Evolutionary conservation across 192 early-diverging fungal species (phyloP), one percentile per base, ranked within the genome.

Genomic region (Podila verticillata): DNA sequence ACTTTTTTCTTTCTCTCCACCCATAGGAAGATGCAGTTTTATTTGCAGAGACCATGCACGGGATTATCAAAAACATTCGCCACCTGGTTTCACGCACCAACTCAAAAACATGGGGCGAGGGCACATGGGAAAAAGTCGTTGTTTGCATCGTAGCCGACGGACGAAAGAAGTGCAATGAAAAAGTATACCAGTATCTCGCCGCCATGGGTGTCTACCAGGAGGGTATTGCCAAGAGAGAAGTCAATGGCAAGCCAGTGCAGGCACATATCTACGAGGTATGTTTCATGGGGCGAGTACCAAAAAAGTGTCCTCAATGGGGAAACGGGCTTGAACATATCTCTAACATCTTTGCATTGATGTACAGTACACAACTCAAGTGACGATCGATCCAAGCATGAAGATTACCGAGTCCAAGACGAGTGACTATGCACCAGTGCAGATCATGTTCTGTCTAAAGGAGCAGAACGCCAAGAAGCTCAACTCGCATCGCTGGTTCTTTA

Each of bases 381-480:
- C 84, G 36, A 81, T 95, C 34, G 91, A 94, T 68, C 78, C 84
- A 9, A 85, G 89, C 58, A 87, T 89, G 84, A 88, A 90, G 62
- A 84, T 95, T 71, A 84, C 67, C 15, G 59, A 71, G 60, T 79
- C 75, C 26, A 79, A 79, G 31, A 57, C 75, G 34, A 79, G 75
- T 19, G 75, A 79, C 58, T 83, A 83, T 61, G 90, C 89, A 3
- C 91, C 91, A 32, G 87, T 92, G 30, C 93, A 93, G 81, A 87
- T 88, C 31, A 83, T 95, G 68, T 95, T 95, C 72, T 90, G 91
- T 70, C 72, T 95, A 13, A 95, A 95, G 82, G 94, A 95, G 81
- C 90, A 93, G 73, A 95, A 95, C 71, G 89, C 89, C 15, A 95
- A 91, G 63, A 91, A 91, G 67, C 91, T 93, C 72, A 93, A 93